Evolutionary conservation across 257 asterid genomes (phyloP), one percentile per base, ranked within the genome.

Genomic region (Schizonepeta tenuifolia): DNA sequence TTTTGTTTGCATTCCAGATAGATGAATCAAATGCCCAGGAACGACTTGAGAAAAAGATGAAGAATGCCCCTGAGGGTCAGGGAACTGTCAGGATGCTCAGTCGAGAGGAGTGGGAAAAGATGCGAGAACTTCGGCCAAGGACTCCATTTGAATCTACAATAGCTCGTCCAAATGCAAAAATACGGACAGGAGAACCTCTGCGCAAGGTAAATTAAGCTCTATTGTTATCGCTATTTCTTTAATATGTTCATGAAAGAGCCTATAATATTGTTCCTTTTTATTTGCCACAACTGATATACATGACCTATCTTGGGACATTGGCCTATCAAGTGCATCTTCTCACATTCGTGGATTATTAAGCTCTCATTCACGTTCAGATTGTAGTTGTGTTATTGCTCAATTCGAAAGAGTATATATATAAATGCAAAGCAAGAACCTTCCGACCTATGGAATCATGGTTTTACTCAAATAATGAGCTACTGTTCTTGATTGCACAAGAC

Each of bases 51-150:
- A 69, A 80, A 47, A 89, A 87, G 78, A 87, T 91, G 78, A 81
- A 86, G 82, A 80, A 94, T 73, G 97, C 97, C 0, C 97, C 99
- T 60, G 86, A 87, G 73, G 99, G 93, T 59, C 92, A 85, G 83
- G 97, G 99, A 66, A 80, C 86, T 73, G 95, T 94, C 26, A 86
- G 99, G 86, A 91, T 94, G 97, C 92, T 94, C 55, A 70, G 78
- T 56, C 96, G 85, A 44, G 97, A 94, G 78, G 99, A 94, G 82
- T 94, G 99, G 97, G 97, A 94, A 18, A 81, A 72, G 54, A 72
- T 94, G 55, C 86, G 83, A 81, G 96, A 93, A 60, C 58, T 88
- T 21, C 77, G 93, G 21, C 96, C 98, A 5, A 86, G 96, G 78
- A 94, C 96, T 57, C 97, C 97, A 3, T 94, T 88, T 79, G 96